These are phyloP conservation scores for Gossypium herbaceum DNA, from an alignment of 345 rosid species.

Conservation along the genomic window DNA sequence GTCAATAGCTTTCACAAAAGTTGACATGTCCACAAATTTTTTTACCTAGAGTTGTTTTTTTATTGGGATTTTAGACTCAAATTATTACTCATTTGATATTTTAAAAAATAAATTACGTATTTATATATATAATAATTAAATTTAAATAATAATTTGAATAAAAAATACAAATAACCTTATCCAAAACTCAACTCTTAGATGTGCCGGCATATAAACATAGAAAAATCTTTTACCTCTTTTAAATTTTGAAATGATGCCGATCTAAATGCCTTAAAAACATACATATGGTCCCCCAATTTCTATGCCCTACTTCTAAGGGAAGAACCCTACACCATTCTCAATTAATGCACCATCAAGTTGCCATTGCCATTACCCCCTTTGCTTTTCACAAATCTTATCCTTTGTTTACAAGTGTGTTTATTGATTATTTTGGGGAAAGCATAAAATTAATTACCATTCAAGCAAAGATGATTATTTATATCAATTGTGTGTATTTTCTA, in stretches of 20 bases:
- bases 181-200: no score
- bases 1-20: slow-evolving; percentile 20
- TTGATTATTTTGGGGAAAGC: background rate
- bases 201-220: background rate
- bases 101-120: no score
- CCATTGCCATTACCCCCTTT: background rate
- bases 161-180: no score
- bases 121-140: no score
- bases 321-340: slow-evolving; percentile 13
- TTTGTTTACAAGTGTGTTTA: background rate
- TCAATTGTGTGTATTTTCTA: no score
- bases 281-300: slow-evolving; percentile 26
- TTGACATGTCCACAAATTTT: background rate
- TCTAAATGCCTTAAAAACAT: background rate
- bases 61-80: no score
- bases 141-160: no score
- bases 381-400: background rate
- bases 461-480: background rate
- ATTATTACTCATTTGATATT: no score
- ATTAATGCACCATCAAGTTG: slow-evolving; percentile 1
- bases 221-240: background rate
- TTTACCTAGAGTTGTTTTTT: no score
- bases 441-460: background rate
- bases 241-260: slow-evolving; percentile 18
- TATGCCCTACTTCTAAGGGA: slow-evolving; percentile 29